Evolutionary conservation across 1,139 yeast genomes (phyloP).

Genomic region (Wickerhamomyces sp.): DNA sequence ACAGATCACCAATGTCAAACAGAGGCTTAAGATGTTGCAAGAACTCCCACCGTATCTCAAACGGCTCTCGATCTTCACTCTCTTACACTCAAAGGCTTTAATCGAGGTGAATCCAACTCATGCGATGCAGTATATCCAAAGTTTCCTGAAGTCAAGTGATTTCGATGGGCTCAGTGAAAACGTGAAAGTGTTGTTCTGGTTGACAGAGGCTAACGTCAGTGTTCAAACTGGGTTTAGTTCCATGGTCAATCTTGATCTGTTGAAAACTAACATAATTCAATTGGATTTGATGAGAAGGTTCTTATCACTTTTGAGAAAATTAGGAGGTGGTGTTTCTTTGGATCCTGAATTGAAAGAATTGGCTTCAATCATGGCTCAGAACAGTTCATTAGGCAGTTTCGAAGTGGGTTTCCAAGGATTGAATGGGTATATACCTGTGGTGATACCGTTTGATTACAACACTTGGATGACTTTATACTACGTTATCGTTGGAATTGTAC

Average conservation of each 20-base stretch:
- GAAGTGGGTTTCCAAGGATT: constrained; percentile 2
- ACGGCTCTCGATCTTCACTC: no score
- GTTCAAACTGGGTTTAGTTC: neutral
- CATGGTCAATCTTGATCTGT: neutral
- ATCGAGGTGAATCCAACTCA: neutral
- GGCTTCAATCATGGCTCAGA: neutral
- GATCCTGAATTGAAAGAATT: neutral
- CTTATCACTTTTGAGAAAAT: neutral
- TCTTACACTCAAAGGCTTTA: constrained; percentile 6
- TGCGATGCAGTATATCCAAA: constrained; percentile 1
- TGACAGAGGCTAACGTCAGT: neutral
- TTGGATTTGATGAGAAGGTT: neutral
- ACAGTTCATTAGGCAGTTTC: neutral
- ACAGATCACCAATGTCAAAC: no score
- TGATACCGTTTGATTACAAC: constrained; percentile 8
- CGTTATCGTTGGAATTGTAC: constrained; percentile 11
- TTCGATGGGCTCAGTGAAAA: neutral
- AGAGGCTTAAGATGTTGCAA: no score
- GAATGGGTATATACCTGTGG: constrained; percentile 1
- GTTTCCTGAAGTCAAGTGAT: neutral
- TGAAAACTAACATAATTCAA: neutral
- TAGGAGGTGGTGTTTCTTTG: neutral
- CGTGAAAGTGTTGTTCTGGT: neutral
- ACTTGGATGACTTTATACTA: constrained; percentile 6
- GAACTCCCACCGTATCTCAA: constrained; percentile 3